Base-by-base conservation (phyloP, 768 basidiomycete species). In the Asterophora parasitica region DNA sequence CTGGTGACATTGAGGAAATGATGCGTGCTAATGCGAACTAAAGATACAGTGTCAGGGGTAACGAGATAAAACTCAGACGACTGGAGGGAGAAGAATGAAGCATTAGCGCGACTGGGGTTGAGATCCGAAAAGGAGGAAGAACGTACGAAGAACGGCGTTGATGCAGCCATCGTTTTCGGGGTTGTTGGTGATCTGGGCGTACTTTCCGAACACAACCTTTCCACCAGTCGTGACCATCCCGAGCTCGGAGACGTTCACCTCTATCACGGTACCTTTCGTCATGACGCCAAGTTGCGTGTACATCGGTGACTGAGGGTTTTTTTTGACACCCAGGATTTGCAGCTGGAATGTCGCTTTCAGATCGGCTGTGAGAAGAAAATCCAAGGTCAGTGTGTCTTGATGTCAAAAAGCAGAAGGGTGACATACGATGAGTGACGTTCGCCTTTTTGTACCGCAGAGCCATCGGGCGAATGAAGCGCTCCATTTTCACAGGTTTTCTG, bases 221-320 rank as follows among this genome's bases (percentile, higher is more conserved):
- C 95, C 95, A 43, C 95, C 93, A 2, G 95, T 85, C 10, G 95
- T 97, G 31, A 98, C 95, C 80, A 97, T 85, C 46, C 95, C 95
- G 53, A 98, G 73, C 66, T 98, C 95, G 34, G 93, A 95, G n/a
- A 96, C 92, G 59, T 99, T 98, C 58, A 98, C 95, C 65, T 99
- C 96, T 47, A 99, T 86, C 55, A 99, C 85, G 1, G 96, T 99
- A 41, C 96, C 96, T 67, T 98, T 98, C 4, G 96, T 98, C 71
- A 99, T 79, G 31, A 99, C 96, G 42, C 95, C 95, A 33, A 94
- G 81, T 61, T 92, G 90, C 0, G 92, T 93, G 62, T 93, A 94
- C 88, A 94, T 94, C 0, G 96, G 95, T 15, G 93, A 96, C 64
- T 98, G 96, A 19, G 96, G 96, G 61, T 99, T 99, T 75, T 98